These are phyloP conservation scores for Cyberlindnera americana DNA, from an alignment of 805 yeast genomes.

Conservation along the genomic window DNA sequence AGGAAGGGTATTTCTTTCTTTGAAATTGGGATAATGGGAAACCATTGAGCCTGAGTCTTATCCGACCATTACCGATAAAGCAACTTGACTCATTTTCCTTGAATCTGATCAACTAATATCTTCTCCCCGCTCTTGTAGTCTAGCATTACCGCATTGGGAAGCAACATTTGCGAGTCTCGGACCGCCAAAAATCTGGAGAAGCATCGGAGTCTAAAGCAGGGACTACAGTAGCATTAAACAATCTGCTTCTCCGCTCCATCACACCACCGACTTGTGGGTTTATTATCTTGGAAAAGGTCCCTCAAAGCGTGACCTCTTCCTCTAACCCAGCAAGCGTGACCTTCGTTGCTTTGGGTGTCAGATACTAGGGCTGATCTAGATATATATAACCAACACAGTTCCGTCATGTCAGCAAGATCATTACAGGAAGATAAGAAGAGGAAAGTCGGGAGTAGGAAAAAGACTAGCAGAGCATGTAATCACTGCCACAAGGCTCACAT, in stretches of 20 bases:
- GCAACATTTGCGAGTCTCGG: slow-evolving; percentile 13
- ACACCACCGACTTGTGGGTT: background rate
- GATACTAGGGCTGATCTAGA: no score
- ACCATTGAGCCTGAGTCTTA: no score
- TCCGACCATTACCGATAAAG: background rate
- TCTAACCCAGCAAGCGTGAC: background rate
- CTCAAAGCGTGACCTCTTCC: background rate
- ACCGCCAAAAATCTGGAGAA: slow-evolving; percentile 15
- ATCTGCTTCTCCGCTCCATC: no score
- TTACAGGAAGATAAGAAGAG: slow-evolving; percentile 1
- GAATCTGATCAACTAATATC: no score
- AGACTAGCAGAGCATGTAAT: slow-evolving; percentile 83
- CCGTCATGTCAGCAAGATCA: slow-evolving; percentile 1
- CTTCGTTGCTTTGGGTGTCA: no score
- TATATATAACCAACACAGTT: no score
- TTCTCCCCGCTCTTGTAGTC: background rate
- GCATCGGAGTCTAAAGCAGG: background rate
- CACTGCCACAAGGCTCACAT: slow-evolving; percentile 91
- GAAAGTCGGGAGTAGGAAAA: slow-evolving; percentile 42
- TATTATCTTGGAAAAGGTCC: no score
- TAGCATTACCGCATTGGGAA: background rate
- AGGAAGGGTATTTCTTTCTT: no score
- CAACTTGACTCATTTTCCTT: no score
- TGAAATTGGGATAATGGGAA: no score
- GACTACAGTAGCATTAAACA: no score